A percentile compares a stretch with the other conserved stretches of the same genome.
Conservation (phyloP, 495 filamentous ascomycete genomes). For the Thermochaetoides thermophila region DNA sequence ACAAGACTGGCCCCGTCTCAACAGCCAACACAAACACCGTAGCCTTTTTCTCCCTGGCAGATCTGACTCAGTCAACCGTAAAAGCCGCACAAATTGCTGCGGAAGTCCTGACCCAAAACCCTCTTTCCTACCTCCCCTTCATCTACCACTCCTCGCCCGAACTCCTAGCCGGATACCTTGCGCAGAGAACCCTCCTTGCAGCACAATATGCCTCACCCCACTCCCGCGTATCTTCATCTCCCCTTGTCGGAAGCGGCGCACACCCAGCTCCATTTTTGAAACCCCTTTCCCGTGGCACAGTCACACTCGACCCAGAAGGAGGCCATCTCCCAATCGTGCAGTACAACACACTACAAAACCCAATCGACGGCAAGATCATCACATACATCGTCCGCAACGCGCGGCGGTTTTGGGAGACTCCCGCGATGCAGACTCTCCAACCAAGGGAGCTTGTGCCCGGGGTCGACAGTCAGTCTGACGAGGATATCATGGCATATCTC, state of each 20-base stretch:
- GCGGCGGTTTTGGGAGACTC: slow-evolving; percentile 24
- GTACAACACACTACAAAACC: slow-evolving; percentile 21
- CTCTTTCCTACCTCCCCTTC: slow-evolving; percentile 5
- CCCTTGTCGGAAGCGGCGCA: slow-evolving; percentile 15
- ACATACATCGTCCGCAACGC: slow-evolving; percentile 37
- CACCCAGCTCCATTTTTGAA: slow-evolving; percentile 12
- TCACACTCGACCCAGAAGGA: slow-evolving; percentile 21
- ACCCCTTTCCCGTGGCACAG: slow-evolving; percentile 27
- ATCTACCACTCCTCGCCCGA: slow-evolving; percentile 6
- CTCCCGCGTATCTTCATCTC: slow-evolving; percentile 3
- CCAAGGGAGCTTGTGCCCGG: slow-evolving; percentile 31
- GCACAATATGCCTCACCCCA: slow-evolving; percentile 1
- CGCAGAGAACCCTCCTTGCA: slow-evolving; percentile 11
- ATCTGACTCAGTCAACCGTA: slow-evolving; percentile 3
- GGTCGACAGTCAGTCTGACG: slow-evolving; percentile 26
- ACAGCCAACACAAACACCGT: slow-evolving; percentile 7
- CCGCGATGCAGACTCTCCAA: slow-evolving; percentile 25
- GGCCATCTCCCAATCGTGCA: slow-evolving; percentile 15
- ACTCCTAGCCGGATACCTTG: slow-evolving; percentile 8
- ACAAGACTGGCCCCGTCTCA: slow-evolving; percentile 14
- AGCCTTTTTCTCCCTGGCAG: slow-evolving; percentile 7
- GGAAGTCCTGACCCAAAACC: slow-evolving; percentile 7
- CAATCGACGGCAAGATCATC: slow-evolving; percentile 15
- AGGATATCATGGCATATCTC: slow-evolving; percentile 22
- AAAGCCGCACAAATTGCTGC: slow-evolving; percentile 2